Conservation (phyloP, 192 early-diverging fungal species). For the Entomortierella parvispora region DNA sequence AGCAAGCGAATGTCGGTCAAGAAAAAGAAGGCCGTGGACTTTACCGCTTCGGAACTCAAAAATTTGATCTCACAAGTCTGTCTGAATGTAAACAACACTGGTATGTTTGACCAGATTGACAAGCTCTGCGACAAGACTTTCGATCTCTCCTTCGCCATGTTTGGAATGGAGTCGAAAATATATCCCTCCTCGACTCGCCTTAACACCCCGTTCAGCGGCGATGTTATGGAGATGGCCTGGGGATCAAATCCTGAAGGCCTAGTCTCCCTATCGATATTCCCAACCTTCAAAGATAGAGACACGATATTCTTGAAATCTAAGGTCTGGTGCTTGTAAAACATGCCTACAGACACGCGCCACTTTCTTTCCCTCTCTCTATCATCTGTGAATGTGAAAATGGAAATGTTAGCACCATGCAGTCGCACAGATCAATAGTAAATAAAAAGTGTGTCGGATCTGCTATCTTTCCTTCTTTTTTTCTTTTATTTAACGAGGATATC, state of each 20-base stretch:
- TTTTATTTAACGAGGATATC: too few species aligned
- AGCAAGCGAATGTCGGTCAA: background rate
- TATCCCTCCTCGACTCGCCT: background rate
- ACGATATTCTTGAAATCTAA: slow-evolving; percentile 10
- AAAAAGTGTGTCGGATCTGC: too few species aligned
- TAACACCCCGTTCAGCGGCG: slow-evolving; percentile 3
- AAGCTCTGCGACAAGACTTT: slow-evolving; percentile 9
- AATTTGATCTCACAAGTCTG: slow-evolving; percentile 5
- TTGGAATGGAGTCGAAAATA: slow-evolving; percentile 16
- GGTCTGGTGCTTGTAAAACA: slow-evolving; percentile 10
- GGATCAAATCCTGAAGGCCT: slow-evolving; percentile 1
- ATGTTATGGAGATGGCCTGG: slow-evolving; percentile 1
- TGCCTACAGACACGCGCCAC: too few species aligned
- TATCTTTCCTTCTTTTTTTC: too few species aligned
- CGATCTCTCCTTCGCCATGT: slow-evolving; percentile 21
- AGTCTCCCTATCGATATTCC: slow-evolving; percentile 15
- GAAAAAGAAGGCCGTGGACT: background rate
- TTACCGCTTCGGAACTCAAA: background rate
- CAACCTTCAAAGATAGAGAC: slow-evolving; percentile 13
- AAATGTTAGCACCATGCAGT: too few species aligned
- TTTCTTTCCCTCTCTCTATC: too few species aligned
- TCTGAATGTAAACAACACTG: background rate
- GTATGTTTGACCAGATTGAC: slow-evolving; percentile 3
- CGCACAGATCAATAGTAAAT: too few species aligned
- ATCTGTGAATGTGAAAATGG: too few species aligned